Evolutionary conservation across 768 basidiomycete species (phyloP).

Genomic region (Leccinellum albellum): DNA sequence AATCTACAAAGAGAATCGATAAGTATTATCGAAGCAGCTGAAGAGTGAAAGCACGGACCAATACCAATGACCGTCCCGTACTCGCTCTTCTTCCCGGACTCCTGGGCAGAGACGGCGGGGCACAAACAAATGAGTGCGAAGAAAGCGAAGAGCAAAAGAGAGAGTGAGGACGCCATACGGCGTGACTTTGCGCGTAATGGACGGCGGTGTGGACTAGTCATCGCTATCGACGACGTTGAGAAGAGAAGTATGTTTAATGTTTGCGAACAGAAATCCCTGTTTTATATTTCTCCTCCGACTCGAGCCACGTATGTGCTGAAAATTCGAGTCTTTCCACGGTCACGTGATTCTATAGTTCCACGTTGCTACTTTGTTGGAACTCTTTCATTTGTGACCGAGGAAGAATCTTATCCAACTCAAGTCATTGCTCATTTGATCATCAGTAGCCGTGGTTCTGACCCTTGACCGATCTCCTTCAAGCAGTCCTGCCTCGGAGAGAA

Average conservation of each 20-base stretch:
- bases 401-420: no score
- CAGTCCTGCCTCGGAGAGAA: no score
- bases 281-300: slow-evolving; percentile 20
- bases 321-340: slow-evolving; percentile 24
- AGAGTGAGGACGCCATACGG: slow-evolving; percentile 54
- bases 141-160: slow-evolving; percentile 56
- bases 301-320: slow-evolving; percentile 27
- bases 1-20: slow-evolving; percentile 46
- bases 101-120: slow-evolving; percentile 64
- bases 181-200: slow-evolving; percentile 59
- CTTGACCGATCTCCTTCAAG: no score
- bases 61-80: slow-evolving; percentile 95
- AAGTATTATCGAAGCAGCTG: background rate
- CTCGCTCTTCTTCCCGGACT: slow-evolving; percentile 50
- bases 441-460: no score
- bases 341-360: slow-evolving; percentile 10
- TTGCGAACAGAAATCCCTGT: slow-evolving; percentile 1
- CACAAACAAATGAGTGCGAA: slow-evolving; percentile 70
- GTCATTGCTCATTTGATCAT: no score
- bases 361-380: background rate
- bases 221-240: slow-evolving; percentile 21
- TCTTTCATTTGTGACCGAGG: no score
- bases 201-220: slow-evolving; percentile 31
- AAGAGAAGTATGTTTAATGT: slow-evolving; percentile 3
- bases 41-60: slow-evolving; percentile 43